Evolutionary conservation across 352 stramenopile genomes (phyloP), one percentile per base, ranked within the genome.

Genomic region (Pseudoperonospora humuli): DNA sequence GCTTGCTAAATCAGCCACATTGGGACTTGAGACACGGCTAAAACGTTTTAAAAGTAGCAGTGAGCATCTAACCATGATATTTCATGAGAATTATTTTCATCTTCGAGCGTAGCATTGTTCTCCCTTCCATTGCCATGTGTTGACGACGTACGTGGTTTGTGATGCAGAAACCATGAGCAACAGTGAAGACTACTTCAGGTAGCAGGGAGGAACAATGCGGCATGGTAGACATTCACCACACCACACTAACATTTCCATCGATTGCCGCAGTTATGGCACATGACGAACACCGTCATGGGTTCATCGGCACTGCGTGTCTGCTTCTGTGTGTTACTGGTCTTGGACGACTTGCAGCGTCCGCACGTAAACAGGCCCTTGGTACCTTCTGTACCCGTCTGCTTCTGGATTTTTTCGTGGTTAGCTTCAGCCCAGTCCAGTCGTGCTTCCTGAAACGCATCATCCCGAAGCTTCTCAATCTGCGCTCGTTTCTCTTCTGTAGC

Each of bases 291-390:
- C 14, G 93, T 98, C 95, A 98, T 98, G 6, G 95, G 95, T 60
- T 98, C 95, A 93, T 98, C 93, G 17, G 95, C 95, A 76, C 86
- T 97, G 54, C 93, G 86, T 23, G 95, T 98, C 71, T 98, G 95
- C 60, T 98, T 98, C 70, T 98, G 91, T 53, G 88, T 97, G 73
- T 96, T 97, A 48, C 85, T 97, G 21, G 92, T 98, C 62, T 98
- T 97, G 40, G 78, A 86, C 28, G 81, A 96, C 60, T 97, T 97
- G 71, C 95, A 98, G 51, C 88, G 74, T 45, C 87, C 84, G 62
- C 94, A 98, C 49, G 80, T 89, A 53, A 93, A 93, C 27, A 93
- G 60, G 8, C 79, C 79, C 57, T 86, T 86, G 38, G 67, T 70
- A 47, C 85, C 61, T 48, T 77, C 66, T 1, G 60, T 65, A 23